Conservation (phyloP, 305 asterid genomes). For the Nicotiana rustica region DNA sequence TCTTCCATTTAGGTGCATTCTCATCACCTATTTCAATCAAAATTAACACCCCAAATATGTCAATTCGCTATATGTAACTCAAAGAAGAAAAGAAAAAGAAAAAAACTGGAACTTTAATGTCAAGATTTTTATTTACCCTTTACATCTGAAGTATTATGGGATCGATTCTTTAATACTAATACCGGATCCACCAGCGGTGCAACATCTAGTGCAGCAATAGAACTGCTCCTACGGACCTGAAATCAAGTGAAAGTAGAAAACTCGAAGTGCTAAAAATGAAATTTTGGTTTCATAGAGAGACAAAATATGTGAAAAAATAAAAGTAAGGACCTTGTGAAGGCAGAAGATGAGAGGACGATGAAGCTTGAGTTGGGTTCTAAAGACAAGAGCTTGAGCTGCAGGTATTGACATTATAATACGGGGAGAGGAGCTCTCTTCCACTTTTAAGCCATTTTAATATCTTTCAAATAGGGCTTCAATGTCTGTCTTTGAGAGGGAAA, state of each 20-base stretch:
- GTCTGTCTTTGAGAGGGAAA: not conserved
- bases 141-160: slow-evolving; percentile 6
- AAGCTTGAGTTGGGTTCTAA: slow-evolving; percentile 23
- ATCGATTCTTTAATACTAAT: slow-evolving; percentile 27
- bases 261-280: not conserved
- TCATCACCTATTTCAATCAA: slow-evolving; percentile 30
- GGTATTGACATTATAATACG: slow-evolving; percentile 18
- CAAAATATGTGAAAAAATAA: not conserved
- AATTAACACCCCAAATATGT: not conserved
- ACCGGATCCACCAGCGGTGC: slow-evolving; percentile 22
- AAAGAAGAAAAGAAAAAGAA: not conserved
- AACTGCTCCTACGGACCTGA: slow-evolving; percentile 33
- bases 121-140: slow-evolving; percentile 18
- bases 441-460: slow-evolving; percentile 4
- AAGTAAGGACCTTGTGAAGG: slow-evolving; percentile 29
- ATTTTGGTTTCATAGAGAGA: not conserved
- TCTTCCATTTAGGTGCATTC: slow-evolving; percentile 41
- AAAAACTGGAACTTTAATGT: not conserved
- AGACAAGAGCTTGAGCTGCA: slow-evolving; percentile 31
- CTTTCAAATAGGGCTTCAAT: not conserved
- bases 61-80: not conserved
- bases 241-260: not conserved
- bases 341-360: slow-evolving; percentile 2
- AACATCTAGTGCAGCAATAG: slow-evolving; percentile 33
- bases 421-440: not conserved